These are phyloP conservation scores for Globisporangium echinulatum DNA, from an alignment of 352 stramenopile species.

Conservation along the genomic window DNA sequence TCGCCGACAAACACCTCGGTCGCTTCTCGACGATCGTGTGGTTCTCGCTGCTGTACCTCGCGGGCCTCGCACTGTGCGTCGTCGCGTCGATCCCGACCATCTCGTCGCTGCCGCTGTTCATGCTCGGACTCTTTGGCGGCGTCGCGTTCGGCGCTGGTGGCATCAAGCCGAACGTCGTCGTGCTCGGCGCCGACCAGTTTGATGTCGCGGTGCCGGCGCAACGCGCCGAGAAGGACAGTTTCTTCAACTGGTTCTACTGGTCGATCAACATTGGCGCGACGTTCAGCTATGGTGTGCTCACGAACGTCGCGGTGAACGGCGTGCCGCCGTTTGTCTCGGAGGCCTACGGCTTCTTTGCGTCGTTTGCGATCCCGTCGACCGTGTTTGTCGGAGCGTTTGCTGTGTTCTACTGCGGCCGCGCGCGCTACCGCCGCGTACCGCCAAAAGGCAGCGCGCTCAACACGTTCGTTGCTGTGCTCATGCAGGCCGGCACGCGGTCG, in stretches of 20 bases:
- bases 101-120: slow-evolving; percentile 63
- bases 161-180: slow-evolving; percentile 76
- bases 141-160: slow-evolving; percentile 64
- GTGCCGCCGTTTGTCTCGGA: slow-evolving; percentile 74
- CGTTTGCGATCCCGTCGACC: slow-evolving; percentile 80
- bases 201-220: slow-evolving; percentile 63
- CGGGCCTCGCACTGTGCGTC: slow-evolving; percentile 62
- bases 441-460: slow-evolving; percentile 73
- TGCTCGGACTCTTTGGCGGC: slow-evolving; percentile 77
- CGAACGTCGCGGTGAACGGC: slow-evolving; percentile 88
- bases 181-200: slow-evolving; percentile 79
- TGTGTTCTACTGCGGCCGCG: slow-evolving; percentile 73
- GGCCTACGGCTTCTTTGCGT: slow-evolving; percentile 84
- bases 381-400: slow-evolving; percentile 74
- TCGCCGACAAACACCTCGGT: slow-evolving; percentile 72
- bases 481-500: slow-evolving; percentile 51
- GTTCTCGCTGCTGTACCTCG: slow-evolving; percentile 73
- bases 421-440: slow-evolving; percentile 55
- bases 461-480: slow-evolving; percentile 64
- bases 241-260: slow-evolving; percentile 95
- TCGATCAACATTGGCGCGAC: slow-evolving; percentile 89
- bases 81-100: slow-evolving; percentile 47
- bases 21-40: slow-evolving; percentile 74
- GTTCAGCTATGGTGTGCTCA: slow-evolving; percentile 88
- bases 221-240: slow-evolving; percentile 77